A percentile compares a stretch with the other conserved stretches of the same genome.
phyloP scores from a whole-genome alignment of 2,329 filamentous ascomycete species.

The Fusarium sp. region DNA sequence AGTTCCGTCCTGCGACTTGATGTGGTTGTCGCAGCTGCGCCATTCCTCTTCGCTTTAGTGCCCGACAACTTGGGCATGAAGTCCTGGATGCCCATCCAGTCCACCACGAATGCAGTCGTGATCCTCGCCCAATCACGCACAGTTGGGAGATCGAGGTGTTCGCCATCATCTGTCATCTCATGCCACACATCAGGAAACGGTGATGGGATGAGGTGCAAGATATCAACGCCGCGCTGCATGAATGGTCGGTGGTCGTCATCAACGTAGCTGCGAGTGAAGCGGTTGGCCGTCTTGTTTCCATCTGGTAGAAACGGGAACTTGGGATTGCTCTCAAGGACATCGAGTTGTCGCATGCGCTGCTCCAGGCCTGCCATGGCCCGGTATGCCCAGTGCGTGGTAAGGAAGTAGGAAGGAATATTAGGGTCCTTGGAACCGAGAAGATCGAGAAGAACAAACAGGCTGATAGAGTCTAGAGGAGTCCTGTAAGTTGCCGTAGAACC shows the following conservation, averaged over 20 bases:
- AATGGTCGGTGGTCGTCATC: conserved; percentile 95
- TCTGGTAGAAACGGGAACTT: conserved; percentile 74
- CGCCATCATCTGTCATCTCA: conserved; percentile 82
- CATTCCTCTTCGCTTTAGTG: conserved; percentile 46
- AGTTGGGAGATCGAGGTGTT: conserved; percentile 83
- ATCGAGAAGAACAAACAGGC: conserved; percentile 91
- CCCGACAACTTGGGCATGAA: conserved; percentile 51
- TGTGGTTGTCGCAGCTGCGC: conserved; percentile 40
- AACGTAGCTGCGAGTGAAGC: conserved; percentile 68
- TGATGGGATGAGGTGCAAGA: conserved; percentile 88
- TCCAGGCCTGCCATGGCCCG: conserved; percentile 80
- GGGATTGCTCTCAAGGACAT: conserved; percentile 72
- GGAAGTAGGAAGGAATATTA: conserved; percentile 85
- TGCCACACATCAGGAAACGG: conserved; percentile 93
- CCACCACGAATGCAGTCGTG: conserved; percentile 84
- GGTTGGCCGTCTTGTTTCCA: conserved; percentile 62
- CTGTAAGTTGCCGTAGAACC: conserved; percentile 80
- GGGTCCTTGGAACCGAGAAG: conserved; percentile 81
- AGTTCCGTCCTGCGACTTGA: conserved; percentile 53
- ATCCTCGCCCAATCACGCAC: conserved; percentile 91
- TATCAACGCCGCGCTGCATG: conserved; percentile 84
- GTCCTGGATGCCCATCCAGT: conserved; percentile 85
- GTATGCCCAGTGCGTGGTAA: conserved; percentile 95
- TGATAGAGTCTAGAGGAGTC: conserved; percentile 82
- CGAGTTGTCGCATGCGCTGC: conserved; percentile 75